Base-by-base conservation (phyloP, 345 rosid genomes). In the Euclidium syriacum region DNA sequence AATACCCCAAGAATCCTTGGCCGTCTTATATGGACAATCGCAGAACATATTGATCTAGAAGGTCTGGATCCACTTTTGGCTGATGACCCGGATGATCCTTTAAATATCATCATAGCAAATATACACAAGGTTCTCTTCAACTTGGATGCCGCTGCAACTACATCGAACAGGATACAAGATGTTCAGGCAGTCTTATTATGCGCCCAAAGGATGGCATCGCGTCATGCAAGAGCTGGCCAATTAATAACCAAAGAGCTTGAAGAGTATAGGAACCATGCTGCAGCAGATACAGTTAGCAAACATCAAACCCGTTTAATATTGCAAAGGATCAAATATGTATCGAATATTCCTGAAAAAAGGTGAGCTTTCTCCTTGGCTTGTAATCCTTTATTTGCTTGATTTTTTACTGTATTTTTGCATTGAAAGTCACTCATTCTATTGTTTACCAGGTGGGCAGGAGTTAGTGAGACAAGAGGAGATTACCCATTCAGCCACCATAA, bases 401-500 rank as follows among this genome's bases (percentile, higher is more conserved):
- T 62, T 39, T n/a, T 46, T 51, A 36, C 35, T 15, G 15, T 40
- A 33, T 55, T 62, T 59, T 33, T 46, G 52, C 11, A 33, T 35
- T 67, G 38, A 26, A 72, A 52, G 49, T 60, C 32, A 52, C 63
- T 29, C 12, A 40, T 42, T 44, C n/a, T 67, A 16, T 73, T 68
- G 60, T 56, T 57, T 72, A 71, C 63, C 74, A 94, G 99, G 95
- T 94, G 97, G 99, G 87, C 88, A 75, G 91, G 91, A 36, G 95
- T 90, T 44, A 87, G 95, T 71, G 97, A 90, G 74, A 91, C 99
- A 54, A 81, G 96, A 77, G 99, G 99, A 70, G 99, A 94, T 77
- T 94, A 94, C 76, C 99, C 99, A 22, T 94, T 87, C 62, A 94
- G 96, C 80, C 99, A 94, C 79, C 97, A 94, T 75, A 90, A 94